phyloP scores from a whole-genome alignment of 176 grass and related monocot genomes.

The Cymbopogon citratus region DNA sequence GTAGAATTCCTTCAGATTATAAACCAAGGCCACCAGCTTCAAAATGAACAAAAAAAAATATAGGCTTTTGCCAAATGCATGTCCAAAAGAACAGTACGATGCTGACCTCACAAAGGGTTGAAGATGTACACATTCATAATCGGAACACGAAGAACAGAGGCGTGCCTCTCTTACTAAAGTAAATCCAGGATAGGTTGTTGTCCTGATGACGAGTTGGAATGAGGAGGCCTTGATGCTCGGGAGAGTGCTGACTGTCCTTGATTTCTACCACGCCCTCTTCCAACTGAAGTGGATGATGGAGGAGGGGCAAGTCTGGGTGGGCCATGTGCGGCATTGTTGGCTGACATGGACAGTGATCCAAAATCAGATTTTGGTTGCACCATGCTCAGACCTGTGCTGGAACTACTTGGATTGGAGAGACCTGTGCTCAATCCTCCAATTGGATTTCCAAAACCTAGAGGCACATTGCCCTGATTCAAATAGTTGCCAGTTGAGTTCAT shows the following conservation, averaged over 20 bases:
- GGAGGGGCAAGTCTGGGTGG: conserved; percentile 78
- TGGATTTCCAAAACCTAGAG: conserved; percentile 47
- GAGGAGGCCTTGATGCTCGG: conserved; percentile 51
- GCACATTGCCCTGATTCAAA: conserved; percentile 43
- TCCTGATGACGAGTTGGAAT: conserved; percentile 48
- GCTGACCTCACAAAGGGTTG: conserved; percentile 11
- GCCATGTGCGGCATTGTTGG: conserved; percentile 28
- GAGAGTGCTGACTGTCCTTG: conserved; percentile 72
- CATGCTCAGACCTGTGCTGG: conserved; percentile 32
- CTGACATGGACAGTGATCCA: conserved; percentile 36
- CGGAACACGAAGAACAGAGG: neutral
- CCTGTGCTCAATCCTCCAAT: conserved; percentile 30
- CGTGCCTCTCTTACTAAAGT: conserved; percentile 41
- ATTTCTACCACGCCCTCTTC: conserved; percentile 87
- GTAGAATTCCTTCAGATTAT: conserved; percentile 9
- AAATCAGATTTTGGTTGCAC: conserved; percentile 45
- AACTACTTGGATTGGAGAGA: conserved; percentile 31
- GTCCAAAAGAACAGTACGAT: neutral
- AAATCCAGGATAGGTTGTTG: conserved; percentile 76
- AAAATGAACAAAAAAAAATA: conserved; percentile 12
- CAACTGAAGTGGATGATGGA: conserved; percentile 61
- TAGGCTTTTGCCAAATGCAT: neutral
- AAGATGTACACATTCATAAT: conserved; percentile 16
- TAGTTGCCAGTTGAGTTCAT: conserved; percentile 39
- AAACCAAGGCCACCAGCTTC: conserved; percentile 16